Evolutionary conservation across 1,284 basidiomycete species (phyloP).

Genomic region (Sanguinoderma infundibulare): DNA sequence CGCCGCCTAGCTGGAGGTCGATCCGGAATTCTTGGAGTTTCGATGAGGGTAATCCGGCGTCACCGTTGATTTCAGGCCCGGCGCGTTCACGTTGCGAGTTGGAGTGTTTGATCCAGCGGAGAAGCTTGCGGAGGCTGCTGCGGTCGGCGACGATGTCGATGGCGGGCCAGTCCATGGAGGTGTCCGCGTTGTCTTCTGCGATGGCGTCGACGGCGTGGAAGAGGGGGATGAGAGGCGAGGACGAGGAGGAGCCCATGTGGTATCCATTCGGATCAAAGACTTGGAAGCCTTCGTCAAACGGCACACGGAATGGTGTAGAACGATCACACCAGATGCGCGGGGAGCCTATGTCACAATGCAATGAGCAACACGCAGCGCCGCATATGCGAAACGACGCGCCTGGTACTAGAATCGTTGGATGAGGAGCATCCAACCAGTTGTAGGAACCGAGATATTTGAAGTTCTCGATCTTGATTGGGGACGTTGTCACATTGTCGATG

Average conservation of each 20-base stretch:
- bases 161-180: slow-evolving; percentile 47
- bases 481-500: no score
- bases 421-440: slow-evolving; percentile 47
- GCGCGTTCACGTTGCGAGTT: not conserved
- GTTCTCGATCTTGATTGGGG: slow-evolving; percentile 10
- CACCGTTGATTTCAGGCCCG: slow-evolving; percentile 6
- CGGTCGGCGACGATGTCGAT: slow-evolving; percentile 62
- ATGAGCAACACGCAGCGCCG: not conserved
- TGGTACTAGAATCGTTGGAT: slow-evolving; percentile 57
- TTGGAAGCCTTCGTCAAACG: slow-evolving; percentile 46
- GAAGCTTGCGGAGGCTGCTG: slow-evolving; percentile 58
- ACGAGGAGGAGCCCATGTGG: slow-evolving; percentile 37
- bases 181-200: slow-evolving; percentile 30
- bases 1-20: slow-evolving; percentile 56
- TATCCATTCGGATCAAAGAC: slow-evolving; percentile 56
- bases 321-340: slow-evolving; percentile 55
- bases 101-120: slow-evolving; percentile 47
- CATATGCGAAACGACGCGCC: slow-evolving; percentile 34
- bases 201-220: slow-evolving; percentile 50
- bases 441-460: slow-evolving; percentile 52
- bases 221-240: slow-evolving; percentile 48
- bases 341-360: slow-evolving; percentile 42
- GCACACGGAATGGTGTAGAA: slow-evolving; percentile 47
- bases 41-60: no score
- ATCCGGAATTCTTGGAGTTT: slow-evolving; percentile 50